phyloP scores from a whole-genome alignment of 2,329 filamentous ascomycete genomes.

The Fusarium piperis region DNA sequence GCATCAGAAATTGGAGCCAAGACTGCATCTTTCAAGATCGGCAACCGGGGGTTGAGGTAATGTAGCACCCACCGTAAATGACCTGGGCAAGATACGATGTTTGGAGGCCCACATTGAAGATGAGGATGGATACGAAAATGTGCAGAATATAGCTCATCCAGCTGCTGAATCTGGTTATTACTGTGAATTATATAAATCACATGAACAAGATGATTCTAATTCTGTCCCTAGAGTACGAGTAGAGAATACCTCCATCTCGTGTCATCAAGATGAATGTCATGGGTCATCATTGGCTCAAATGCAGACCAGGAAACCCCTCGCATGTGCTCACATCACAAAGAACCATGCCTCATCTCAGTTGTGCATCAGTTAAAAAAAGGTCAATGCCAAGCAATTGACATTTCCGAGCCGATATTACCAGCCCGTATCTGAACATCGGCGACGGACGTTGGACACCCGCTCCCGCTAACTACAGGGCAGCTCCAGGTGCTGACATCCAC shows the following conservation, averaged over 20 bases:
- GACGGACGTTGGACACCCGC: slow-evolving; percentile 21
- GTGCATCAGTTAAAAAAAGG: background rate
- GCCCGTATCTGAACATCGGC: slow-evolving; percentile 16
- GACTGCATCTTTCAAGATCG: background rate
- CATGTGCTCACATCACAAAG: background rate
- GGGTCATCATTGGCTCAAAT: background rate
- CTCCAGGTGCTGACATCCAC: slow-evolving; percentile 31
- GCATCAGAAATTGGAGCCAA: background rate
- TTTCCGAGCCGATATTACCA: background rate
- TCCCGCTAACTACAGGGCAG: slow-evolving; percentile 19
- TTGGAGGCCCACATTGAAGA: background rate
- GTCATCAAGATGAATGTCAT: background rate
- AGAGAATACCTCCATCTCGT: background rate
- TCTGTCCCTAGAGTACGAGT: background rate
- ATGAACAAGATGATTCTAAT: background rate
- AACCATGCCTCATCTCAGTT: background rate
- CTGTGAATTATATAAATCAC: background rate
- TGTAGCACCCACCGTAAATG: background rate
- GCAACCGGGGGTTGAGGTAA: background rate
- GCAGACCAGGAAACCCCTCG: background rate
- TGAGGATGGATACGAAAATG: background rate
- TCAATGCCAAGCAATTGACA: background rate
- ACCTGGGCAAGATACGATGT: background rate
- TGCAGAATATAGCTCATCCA: background rate
- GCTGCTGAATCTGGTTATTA: background rate